Base-by-base conservation (phyloP, 164 flowering plant species). In the Cinnamomum micranthum region DNA sequence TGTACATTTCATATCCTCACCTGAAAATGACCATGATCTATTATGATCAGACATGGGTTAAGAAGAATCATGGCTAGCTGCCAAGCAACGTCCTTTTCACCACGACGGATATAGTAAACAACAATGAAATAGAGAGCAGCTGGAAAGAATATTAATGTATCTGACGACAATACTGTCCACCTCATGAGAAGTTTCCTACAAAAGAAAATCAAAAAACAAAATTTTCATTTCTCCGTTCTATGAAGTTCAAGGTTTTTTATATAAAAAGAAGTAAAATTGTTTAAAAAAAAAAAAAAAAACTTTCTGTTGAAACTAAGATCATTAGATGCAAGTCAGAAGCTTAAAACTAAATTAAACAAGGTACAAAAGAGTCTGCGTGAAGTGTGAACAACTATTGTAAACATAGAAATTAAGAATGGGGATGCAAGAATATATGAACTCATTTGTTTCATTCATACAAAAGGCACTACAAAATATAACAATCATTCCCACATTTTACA, bases 21-120 rank as follows among this genome's bases (percentile, higher is more conserved):
- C 99, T 95, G 99, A 85, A 93, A 95, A 87, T 95, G 99, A 50
- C 98, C 99, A 81, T 95, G 99, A 82, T 95, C 98, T 75, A 92
- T 91, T 72, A 95, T 72, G 74, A 95, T 86, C 77, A 92, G 80
- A 62, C 94, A 89, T 24, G 99, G 97, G 74, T 83, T 90, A 27
- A 95, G 83, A 35, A 93, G 80, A 77, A 95, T 81, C 80, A 95
- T 76, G 6, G 90, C 86, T 64, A 85, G 84, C 65, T 86, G 97
- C 97, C 98, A 93, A n/a, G 55, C 85, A 73, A 77, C 70, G 24
- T 86, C 85, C 78, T 87, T 84, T 71, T 74, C 87, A 17, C 74
- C 33, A 14, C 76, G 73, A 64, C 72, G 71, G 69, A 31, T 63
- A 80, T 84, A 81, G 75, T 87, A 86, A 20, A 71, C 90, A 47